These are phyloP conservation scores for Coemansia sp. DNA, from an alignment of 371 early-diverging fungal species.

Conservation along the genomic window DNA sequence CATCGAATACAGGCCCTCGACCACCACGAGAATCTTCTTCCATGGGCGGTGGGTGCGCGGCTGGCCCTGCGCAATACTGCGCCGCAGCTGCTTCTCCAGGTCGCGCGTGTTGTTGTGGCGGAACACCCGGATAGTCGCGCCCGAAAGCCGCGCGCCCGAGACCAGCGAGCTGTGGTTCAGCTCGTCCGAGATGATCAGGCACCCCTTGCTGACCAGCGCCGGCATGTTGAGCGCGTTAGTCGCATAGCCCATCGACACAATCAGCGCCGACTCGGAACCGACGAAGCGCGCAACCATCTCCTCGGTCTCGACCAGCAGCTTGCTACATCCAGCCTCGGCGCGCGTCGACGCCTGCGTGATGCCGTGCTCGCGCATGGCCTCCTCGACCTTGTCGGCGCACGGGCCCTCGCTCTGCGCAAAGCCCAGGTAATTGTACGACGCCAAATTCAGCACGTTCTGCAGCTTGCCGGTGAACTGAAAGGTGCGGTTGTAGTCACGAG, in stretches of 20 bases:
- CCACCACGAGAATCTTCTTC: constrained; percentile 98
- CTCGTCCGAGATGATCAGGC: constrained; percentile 96
- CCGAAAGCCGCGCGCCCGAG: constrained; percentile 94
- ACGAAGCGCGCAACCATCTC: constrained; percentile 93
- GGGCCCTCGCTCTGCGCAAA: constrained; percentile 92
- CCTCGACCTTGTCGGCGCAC: constrained; percentile 91
- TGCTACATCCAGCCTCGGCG: constrained; percentile 70
- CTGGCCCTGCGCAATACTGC: constrained; percentile 97
- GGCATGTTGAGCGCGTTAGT: constrained; percentile 99
- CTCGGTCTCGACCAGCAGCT: constrained; percentile 83
- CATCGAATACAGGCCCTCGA: constrained; percentile 99
- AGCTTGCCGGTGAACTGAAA: constrained; percentile 86
- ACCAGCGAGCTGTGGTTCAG: constrained; percentile 98
- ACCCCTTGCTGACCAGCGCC: constrained; percentile 86
- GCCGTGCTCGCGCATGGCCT: constrained; percentile 65
- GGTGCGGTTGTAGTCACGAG: constrained; percentile 81
- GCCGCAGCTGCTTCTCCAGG: constrained; percentile 85
- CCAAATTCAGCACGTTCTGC: constrained; percentile 89
- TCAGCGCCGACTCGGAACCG: constrained; percentile 91
- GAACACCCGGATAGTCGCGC: constrained; percentile 94
- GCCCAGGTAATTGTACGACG: constrained; percentile 99
- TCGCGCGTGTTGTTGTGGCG: constrained; percentile 89
- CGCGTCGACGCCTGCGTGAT: constrained; percentile 68
- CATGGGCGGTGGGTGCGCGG: constrained; percentile 98
- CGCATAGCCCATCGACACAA: constrained; percentile 99